Evolutionary conservation across 2,329 filamentous ascomycete species (phyloP), one percentile per base, ranked within the genome.

Genomic region (Davidsoniella australis): DNA sequence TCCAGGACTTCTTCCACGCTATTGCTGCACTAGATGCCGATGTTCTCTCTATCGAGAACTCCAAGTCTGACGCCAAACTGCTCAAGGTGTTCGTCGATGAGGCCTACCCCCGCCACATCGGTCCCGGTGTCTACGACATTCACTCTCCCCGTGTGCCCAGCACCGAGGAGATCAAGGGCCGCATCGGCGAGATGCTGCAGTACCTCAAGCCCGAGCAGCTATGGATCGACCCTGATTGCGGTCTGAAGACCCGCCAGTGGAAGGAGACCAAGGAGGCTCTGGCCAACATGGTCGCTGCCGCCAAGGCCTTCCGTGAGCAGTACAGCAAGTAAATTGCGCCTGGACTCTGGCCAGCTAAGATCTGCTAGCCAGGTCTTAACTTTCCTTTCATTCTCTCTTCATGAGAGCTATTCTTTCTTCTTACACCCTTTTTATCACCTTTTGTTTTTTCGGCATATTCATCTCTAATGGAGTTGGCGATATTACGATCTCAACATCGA

Each of bases 1-100:
- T 98, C 85, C 91, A 98, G 74, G 91, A 98, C 76, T 98, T 98
- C 79, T 98, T 98, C 87, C 86, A 96, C 72, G 91, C 91, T 71
- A 98, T 98, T 61, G 86, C 91, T 57, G 89, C 91, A 54, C 82
- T 98, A 57, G 91, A 98, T 66, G 89, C 91, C 56, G 91, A 98
- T 70, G 91, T 98, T 56, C 81, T 98, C 62, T 94, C 85, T 64
- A 98, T 98, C 61, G 91, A 98, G 82, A 98, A 98, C 85, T 93
- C 85, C 83, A 98, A 98, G 83, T 94, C 85, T 61, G 91, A 98
- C 63, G 91, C 91, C 65, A 98, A 98, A 83, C 82, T 98, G 59
- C 83, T 98, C 65, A 84, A 89, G 72, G 91, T 98, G 68, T 98
- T 98, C 65, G 85, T 95, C 60, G 89, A 96, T 67, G 85, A 91